phyloP scores from a whole-genome alignment of 176 grass and related monocot genomes.

The Ensete glaucum region DNA sequence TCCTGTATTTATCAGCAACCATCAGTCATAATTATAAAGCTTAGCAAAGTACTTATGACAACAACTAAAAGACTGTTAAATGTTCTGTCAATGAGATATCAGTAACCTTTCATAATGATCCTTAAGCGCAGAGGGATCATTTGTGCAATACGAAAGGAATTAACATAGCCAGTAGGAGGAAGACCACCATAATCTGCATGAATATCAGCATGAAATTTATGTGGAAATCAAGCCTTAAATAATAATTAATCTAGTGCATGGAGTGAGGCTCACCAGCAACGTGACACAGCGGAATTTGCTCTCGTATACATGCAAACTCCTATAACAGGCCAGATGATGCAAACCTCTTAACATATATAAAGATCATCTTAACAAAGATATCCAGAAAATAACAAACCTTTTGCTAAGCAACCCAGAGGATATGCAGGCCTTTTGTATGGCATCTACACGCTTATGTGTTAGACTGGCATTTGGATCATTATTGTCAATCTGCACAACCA shows the following conservation, averaged over 20 bases:
- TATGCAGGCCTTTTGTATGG: constrained; percentile 64
- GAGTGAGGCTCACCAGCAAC: constrained; percentile 11
- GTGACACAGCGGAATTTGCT: background rate
- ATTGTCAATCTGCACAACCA: constrained; percentile 7
- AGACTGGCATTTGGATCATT: constrained; percentile 33
- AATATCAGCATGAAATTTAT: background rate
- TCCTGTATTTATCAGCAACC: no score
- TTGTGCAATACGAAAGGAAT: background rate
- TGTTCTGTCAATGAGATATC: no score
- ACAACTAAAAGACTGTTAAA: no score
- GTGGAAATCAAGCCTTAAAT: background rate
- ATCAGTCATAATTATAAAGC: no score
- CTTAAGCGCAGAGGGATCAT: background rate
- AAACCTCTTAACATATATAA: background rate
- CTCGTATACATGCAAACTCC: background rate
- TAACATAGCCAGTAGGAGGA: constrained; percentile 1
- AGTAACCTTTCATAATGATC: no score
- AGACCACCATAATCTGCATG: constrained; percentile 7
- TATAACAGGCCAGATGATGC: background rate
- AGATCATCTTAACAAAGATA: background rate
- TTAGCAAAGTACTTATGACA: no score
- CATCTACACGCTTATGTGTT: constrained; percentile 42
- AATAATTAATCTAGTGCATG: background rate
- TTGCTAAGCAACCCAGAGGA: constrained; percentile 56
- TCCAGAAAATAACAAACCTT: constrained; percentile 32